Base-by-base conservation (phyloP, 345 rosid genomes). In the Acer campestre region DNA sequence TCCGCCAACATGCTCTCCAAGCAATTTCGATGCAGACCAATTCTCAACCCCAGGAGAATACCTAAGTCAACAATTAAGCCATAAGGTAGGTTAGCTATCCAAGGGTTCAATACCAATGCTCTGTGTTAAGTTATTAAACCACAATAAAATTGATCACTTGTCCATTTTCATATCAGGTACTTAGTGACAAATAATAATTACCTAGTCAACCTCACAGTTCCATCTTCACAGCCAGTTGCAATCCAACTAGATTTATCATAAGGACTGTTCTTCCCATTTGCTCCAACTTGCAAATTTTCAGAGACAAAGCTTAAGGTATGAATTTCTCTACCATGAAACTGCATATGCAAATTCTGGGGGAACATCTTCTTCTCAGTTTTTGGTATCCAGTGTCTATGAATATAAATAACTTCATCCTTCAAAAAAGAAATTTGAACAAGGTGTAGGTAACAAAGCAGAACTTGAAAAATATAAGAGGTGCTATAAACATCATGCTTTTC, bases 211-310 rank as follows among this genome's bases (percentile, higher is more conserved):
- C 99, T 91, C 80, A 96, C 98, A 68, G 97, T 91, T 84, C 99
- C 98, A 88, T 94, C 98, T 86, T 96, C 98, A 86, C 97, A 94
- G 40, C 99, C 98, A 78, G 99, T 92, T 67, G 93, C 93, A 86
- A 96, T 82, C 98, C 99, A 96, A 80, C 91, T 89, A 46, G 90
- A 82, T 66, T 70, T 83, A 68, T 76, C 83, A 70, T 74, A 84
- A 77, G 67, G 71, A 65, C 59, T 22, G 62, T 75, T 55, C 83
- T 81, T 84, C 68, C 68, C 80, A 70, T 80, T 83, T 73, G 70
- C 78, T 70, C 82, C 81, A 75, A 44, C 67, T 49, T 80, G 77
- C 29, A 64, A 59, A 86, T 82, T 84, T 69, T 81, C 83, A 82
- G 79, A 84, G 73, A 92, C 75, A 88, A 96, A 94, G 81, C 97